These are phyloP conservation scores for Chrysoporthe deuterocubensis DNA, from an alignment of 2,329 filamentous ascomycete genomes.

Conservation along the genomic window DNA sequence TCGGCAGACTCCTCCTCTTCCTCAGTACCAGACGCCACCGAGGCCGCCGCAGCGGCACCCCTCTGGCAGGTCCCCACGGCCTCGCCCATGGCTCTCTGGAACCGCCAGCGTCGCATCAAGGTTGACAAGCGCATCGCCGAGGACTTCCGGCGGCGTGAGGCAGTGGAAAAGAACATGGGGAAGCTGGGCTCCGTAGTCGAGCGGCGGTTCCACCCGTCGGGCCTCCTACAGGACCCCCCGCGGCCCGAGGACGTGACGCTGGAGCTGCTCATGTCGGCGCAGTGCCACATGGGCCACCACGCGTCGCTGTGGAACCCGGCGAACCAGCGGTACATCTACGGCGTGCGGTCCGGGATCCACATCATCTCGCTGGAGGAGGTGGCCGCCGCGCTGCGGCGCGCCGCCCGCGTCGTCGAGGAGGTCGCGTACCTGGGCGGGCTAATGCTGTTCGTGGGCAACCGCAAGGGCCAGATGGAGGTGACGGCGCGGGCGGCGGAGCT, in stretches of 20 bases:
- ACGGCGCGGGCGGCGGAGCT: slow-evolving; percentile 82
- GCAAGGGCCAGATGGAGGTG: slow-evolving; percentile 77
- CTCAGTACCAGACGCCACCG: slow-evolving; percentile 1
- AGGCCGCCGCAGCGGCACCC: slow-evolving; percentile 32
- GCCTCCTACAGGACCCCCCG: slow-evolving; percentile 74
- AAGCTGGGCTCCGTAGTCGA: slow-evolving; percentile 54
- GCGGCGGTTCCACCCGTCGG: slow-evolving; percentile 66
- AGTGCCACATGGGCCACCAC: slow-evolving; percentile 88
- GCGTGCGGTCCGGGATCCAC: slow-evolving; percentile 84
- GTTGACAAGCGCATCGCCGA: slow-evolving; percentile 35
- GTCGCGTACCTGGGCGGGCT: slow-evolving; percentile 82
- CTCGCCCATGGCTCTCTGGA: slow-evolving; percentile 5
- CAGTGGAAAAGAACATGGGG: slow-evolving; percentile 51
- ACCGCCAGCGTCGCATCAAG: not conserved
- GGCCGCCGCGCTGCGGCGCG: slow-evolving; percentile 86
- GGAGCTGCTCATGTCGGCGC: slow-evolving; percentile 85
- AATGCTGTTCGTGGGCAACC: slow-evolving; percentile 88
- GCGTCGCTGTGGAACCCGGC: slow-evolving; percentile 92
- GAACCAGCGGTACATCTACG: slow-evolving; percentile 93
- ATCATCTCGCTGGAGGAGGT: slow-evolving; percentile 92
- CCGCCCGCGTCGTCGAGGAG: slow-evolving; percentile 88
- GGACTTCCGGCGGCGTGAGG: slow-evolving; percentile 42
- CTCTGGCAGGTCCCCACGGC: slow-evolving; percentile 18
- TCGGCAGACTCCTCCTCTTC: not conserved
- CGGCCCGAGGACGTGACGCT: slow-evolving; percentile 80